A percentile compares a stretch with the other conserved stretches of the same genome.
Conservation (phyloP, 2,329 filamentous ascomycete genomes). For the Aspergillus fumigatus region DNA sequence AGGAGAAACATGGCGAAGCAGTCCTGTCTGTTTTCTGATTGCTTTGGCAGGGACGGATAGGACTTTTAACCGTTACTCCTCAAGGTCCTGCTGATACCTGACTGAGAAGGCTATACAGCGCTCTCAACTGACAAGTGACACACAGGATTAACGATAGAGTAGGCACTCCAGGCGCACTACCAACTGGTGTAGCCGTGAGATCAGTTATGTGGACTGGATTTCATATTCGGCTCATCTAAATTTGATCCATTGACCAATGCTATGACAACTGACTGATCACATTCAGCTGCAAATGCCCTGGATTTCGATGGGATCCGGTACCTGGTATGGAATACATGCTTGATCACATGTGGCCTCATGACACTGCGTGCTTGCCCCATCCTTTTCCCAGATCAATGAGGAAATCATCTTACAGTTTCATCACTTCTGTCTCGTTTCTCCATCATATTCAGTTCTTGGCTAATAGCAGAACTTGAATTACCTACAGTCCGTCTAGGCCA, state of each 20-base stretch:
- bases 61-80: neutral
- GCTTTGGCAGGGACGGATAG: neutral
- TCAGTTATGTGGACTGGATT: no score
- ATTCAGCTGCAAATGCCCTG: neutral
- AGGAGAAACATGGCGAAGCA: no score
- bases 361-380: neutral
- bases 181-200: no score
- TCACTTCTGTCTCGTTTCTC: neutral
- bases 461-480: neutral
- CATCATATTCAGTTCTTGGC: neutral
- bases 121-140: no score
- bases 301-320: neutral
- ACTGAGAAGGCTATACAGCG: no score
- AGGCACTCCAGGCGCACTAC: no score
- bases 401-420: neutral
- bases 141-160: no score
- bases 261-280: neutral
- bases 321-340: neutral
- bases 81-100: no score
- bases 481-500: neutral
- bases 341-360: neutral
- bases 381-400: neutral
- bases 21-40: neutral
- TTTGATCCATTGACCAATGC: neutral
- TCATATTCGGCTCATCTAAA: no score